Conservation (phyloP, 768 basidiomycete species). For the Roridomyces roridus region DNA sequence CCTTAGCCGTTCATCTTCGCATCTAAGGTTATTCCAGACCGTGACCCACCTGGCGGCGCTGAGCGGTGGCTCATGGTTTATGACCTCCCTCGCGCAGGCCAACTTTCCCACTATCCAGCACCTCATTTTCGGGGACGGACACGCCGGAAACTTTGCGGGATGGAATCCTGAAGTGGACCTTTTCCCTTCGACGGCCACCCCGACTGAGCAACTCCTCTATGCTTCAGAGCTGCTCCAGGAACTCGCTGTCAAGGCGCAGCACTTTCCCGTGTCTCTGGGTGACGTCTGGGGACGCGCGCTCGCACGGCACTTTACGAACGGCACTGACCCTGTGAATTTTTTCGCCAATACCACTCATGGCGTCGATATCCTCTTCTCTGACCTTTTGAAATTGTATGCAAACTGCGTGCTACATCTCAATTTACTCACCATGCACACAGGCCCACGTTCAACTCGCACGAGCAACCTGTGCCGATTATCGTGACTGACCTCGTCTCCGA, state of each 20-base stretch:
- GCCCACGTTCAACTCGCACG: slow-evolving; percentile 37
- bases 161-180: slow-evolving; percentile 37
- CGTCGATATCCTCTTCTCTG: slow-evolving; percentile 40
- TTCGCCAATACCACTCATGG: slow-evolving; percentile 36
- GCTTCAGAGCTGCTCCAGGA: slow-evolving; percentile 24
- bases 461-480: slow-evolving; percentile 48
- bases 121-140: slow-evolving; percentile 37
- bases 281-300: slow-evolving; percentile 24
- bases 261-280: slow-evolving; percentile 36
- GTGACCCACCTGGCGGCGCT: slow-evolving; percentile 60
- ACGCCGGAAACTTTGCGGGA: slow-evolving; percentile 35
- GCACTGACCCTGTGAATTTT: slow-evolving; percentile 39
- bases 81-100: slow-evolving; percentile 47
- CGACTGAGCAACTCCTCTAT: slow-evolving; percentile 25
- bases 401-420: not conserved
- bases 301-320: slow-evolving; percentile 33
- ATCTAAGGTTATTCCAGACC: slow-evolving; percentile 23
- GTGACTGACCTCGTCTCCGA: slow-evolving; percentile 33
- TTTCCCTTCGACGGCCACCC: slow-evolving; percentile 4
- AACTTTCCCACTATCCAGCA: slow-evolving; percentile 47
- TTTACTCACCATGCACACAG: slow-evolving; percentile 22
- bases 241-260: slow-evolving; percentile 42
- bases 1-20: not conserved
- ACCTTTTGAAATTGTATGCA: slow-evolving; percentile 38
- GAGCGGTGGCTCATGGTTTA: slow-evolving; percentile 48